Evolutionary conservation across 2,329 filamentous ascomycete genomes (phyloP).

Genomic region (Seiridium cupressi): DNA sequence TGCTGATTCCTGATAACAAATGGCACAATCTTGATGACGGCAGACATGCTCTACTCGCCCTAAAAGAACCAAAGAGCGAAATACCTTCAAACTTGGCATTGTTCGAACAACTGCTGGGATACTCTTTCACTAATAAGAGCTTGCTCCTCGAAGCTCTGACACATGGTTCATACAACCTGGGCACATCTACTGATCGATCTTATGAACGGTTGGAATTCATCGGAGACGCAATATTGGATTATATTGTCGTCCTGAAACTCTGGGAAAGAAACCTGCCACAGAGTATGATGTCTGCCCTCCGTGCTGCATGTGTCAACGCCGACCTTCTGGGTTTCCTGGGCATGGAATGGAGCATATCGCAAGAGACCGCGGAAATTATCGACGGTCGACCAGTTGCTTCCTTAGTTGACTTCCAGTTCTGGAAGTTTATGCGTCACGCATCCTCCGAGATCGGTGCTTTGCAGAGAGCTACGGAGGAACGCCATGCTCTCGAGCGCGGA

Average conservation of each 20-base stretch:
- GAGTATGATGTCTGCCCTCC: conserved; percentile 70
- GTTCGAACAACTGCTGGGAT: conserved; percentile 67
- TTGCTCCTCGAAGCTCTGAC: conserved; percentile 79
- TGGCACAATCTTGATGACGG: conserved; percentile 49
- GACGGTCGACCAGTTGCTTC: conserved; percentile 21
- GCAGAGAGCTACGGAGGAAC: conserved; percentile 40
- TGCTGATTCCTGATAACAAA: conserved; percentile 61
- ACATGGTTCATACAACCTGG: conserved; percentile 60
- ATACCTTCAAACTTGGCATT: conserved; percentile 41
- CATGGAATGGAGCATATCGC: conserved; percentile 51
- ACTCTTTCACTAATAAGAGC: conserved; percentile 65
- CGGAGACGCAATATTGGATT: conserved; percentile 82
- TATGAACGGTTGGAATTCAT: conserved; percentile 83
- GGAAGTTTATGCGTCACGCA: conserved; percentile 66
- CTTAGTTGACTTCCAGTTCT: conserved; percentile 49
- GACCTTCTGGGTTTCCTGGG: conserved; percentile 76
- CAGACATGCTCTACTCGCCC: conserved; percentile 41
- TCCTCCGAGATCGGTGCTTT: conserved; percentile 44
- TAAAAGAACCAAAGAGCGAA: conserved; percentile 30
- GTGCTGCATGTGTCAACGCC: conserved; percentile 75
- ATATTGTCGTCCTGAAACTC: conserved; percentile 65
- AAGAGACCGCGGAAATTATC: conserved; percentile 27
- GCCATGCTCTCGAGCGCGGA: conserved; percentile 47
- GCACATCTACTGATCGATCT: conserved; percentile 33
- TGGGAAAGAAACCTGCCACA: conserved; percentile 47